These are phyloP conservation scores for Candida freyschussii DNA, from an alignment of 1,139 yeast species.

Conservation along the genomic window DNA sequence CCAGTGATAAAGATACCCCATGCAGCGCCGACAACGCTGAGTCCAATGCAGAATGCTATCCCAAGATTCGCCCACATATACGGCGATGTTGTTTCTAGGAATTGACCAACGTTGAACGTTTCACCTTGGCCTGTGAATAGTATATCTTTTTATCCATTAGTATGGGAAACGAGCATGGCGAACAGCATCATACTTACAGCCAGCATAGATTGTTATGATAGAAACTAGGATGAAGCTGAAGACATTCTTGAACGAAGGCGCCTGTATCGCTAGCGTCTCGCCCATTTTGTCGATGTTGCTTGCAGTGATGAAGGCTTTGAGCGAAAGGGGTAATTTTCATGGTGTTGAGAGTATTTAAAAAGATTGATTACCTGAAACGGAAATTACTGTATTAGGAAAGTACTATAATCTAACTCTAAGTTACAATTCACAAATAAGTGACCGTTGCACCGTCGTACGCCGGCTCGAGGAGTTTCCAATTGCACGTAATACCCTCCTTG, in stretches of 20 bases:
- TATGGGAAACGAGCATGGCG: background rate
- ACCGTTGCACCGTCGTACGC: conserved; percentile 82
- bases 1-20: conserved; percentile 99
- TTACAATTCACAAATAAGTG: conserved; percentile 13
- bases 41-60: conserved; percentile 87
- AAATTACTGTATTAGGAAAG: background rate
- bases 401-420: background rate
- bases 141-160: conserved; percentile 42
- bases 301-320: background rate
- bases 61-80: conserved; percentile 97
- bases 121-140: conserved; percentile 91
- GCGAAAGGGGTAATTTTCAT: background rate
- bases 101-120: conserved; percentile 83
- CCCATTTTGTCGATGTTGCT: conserved; percentile 15
- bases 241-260: conserved; percentile 18
- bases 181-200: conserved; percentile 25
- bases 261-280: conserved; percentile 7
- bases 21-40: conserved; percentile 96
- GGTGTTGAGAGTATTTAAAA: background rate
- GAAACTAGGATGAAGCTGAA: conserved; percentile 19
- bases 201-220: conserved; percentile 26
- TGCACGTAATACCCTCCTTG: conserved; percentile 62
- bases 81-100: conserved; percentile 82
- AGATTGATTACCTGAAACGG: too few relatives aligned
- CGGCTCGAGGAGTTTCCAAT: conserved; percentile 78